These are phyloP conservation scores for Sclerotinia glacialis DNA, from an alignment of 2,329 filamentous ascomycete genomes.

Conservation along the genomic window DNA sequence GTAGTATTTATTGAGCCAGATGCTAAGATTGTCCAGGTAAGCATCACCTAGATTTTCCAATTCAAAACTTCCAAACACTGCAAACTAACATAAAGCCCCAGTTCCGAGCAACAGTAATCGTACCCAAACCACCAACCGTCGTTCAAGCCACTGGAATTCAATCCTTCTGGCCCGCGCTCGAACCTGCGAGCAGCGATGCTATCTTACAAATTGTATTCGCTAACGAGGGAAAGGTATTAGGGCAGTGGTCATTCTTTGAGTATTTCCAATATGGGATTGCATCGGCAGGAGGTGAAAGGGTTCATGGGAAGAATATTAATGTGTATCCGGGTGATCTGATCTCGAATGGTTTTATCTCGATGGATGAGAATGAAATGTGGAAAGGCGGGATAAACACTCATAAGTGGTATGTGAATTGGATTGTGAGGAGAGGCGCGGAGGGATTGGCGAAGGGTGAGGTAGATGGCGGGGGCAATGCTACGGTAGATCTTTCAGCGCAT, in stretches of 20 bases:
- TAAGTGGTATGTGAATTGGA: not conserved
- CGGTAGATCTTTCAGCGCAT: not conserved
- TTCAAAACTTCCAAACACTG: not conserved
- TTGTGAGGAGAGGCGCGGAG: not conserved
- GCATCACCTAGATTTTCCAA: no score
- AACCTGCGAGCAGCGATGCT: slow-evolving; percentile 25
- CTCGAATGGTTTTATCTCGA: no score
- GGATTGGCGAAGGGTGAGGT: not conserved
- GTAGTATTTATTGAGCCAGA: not conserved
- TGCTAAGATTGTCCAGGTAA: not conserved
- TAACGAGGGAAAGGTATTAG: not conserved
- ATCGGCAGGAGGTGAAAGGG: not conserved
- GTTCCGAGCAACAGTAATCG: slow-evolving; percentile 7
- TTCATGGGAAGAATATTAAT: not conserved
- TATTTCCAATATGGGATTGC: not conserved
- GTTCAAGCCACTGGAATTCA: slow-evolving; percentile 9
- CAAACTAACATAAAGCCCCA: not conserved
- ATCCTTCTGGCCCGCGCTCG: slow-evolving; percentile 7
- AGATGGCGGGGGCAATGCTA: not conserved
- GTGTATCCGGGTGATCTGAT: not conserved
- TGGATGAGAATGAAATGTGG: no score
- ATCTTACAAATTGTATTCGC: slow-evolving; percentile 8
- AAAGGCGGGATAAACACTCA: not conserved
- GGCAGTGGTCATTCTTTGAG: slow-evolving; percentile 4
- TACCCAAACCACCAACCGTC: not conserved